Evolutionary conservation across 345 rosid species (phyloP).

Genomic region (Limnanthes douglasii): DNA sequence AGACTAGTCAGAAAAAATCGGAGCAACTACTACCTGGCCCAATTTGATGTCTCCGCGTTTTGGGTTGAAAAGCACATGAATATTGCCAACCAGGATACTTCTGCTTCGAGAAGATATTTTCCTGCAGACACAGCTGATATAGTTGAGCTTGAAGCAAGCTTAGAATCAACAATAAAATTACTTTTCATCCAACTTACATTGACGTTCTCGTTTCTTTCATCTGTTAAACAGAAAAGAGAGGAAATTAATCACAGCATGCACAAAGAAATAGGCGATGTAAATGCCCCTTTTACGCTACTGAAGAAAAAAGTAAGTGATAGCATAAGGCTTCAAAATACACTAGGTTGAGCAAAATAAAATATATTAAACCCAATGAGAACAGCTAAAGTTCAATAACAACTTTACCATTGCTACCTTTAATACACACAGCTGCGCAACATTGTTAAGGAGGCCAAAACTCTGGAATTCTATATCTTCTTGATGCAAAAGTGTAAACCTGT

Average conservation of each 20-base stretch:
- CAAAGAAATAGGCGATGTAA: neutral
- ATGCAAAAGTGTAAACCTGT: conserved; percentile 70
- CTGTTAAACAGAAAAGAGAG: too few species aligned
- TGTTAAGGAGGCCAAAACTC: conserved; percentile 70
- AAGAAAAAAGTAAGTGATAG: too few species aligned
- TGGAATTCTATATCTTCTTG: conserved; percentile 74
- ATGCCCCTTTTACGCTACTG: neutral
- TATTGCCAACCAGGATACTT: conserved; percentile 55
- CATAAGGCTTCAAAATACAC: too few species aligned
- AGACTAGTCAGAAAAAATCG: too few species aligned
- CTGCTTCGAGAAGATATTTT: conserved; percentile 15
- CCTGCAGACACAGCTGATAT: too few species aligned
- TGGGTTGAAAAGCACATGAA: conserved; percentile 70
- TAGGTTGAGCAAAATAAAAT: too few species aligned
- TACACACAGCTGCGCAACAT: conserved; percentile 90
- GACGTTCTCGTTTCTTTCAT: too few species aligned
- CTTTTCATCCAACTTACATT: too few species aligned
- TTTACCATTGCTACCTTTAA: conserved; percentile 38
- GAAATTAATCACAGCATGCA: too few species aligned
- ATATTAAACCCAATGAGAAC: too few species aligned
- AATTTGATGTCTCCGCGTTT: conserved; percentile 85
- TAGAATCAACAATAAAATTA: too few species aligned
- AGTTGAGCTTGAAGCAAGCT: too few species aligned
- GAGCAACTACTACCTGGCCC: conserved; percentile 49
- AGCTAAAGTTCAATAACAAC: neutral